These are phyloP conservation scores for Penicillium sp. DNA, from an alignment of 2,329 filamentous ascomycete genomes.

Conservation along the genomic window DNA sequence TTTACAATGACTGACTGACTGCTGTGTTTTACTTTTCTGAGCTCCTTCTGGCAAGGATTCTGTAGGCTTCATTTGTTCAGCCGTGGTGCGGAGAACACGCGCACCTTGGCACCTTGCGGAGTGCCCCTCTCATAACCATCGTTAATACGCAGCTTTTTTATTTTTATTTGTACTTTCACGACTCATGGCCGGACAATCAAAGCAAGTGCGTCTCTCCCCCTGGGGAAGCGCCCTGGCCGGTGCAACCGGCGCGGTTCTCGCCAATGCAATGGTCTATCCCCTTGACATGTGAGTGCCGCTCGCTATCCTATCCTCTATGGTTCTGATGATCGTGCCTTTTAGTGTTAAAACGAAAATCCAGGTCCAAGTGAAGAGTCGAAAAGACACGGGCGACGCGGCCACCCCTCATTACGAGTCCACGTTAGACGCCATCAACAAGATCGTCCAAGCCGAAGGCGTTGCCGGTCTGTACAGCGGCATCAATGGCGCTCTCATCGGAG, in stretches of 20 bases:
- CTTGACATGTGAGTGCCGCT: conserved; percentile 75
- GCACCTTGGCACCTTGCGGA: neutral
- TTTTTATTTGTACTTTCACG: neutral
- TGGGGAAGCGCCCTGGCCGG: conserved; percentile 93
- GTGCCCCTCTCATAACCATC: neutral
- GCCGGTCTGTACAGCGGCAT: conserved; percentile 85
- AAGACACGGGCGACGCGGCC: conserved; percentile 41
- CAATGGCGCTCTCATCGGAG: conserved; percentile 77
- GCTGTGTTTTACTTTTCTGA: neutral
- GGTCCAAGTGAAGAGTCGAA: conserved; percentile 75
- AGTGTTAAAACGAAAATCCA: conserved; percentile 96
- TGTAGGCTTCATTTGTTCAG: neutral
- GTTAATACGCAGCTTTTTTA: neutral
- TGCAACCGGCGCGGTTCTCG: conserved; percentile 86
- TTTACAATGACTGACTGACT: conserved; percentile 5
- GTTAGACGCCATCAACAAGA: conserved; percentile 82
- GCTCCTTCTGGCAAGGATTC: neutral
- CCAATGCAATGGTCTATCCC: conserved; percentile 93
- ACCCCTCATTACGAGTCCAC: conserved; percentile 79
- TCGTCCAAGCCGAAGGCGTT: conserved; percentile 74
- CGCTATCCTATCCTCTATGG: neutral
- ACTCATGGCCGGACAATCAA: conserved; percentile 56
- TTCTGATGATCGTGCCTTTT: conserved; percentile 19
- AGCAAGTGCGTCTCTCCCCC: conserved; percentile 69
- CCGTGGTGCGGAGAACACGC: neutral